phyloP scores from a whole-genome alignment of 148 eudicot genomes.

The Pharnaceum exiguum region DNA sequence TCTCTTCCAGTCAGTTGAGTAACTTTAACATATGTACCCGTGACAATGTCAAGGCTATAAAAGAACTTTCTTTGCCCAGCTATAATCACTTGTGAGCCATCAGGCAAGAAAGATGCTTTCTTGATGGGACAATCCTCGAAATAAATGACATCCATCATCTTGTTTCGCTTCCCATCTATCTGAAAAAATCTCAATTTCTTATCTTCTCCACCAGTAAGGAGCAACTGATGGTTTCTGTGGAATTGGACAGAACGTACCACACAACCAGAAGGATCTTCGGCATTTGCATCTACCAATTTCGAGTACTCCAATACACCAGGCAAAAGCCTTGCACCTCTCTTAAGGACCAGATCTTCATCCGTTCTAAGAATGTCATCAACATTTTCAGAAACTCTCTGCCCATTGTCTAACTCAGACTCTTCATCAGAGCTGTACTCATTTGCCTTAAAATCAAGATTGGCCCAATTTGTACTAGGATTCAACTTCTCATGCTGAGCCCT shows the following conservation, averaged over 20 bases:
- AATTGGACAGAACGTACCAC: conserved; percentile 74
- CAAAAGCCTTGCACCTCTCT: conserved; percentile 48
- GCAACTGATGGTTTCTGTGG: conserved; percentile 86
- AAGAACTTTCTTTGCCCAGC: conserved; percentile 88
- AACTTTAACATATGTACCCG: conserved; percentile 60
- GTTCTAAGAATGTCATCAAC: conserved; percentile 52
- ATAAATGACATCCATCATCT: conserved; percentile 62
- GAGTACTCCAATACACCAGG: conserved; percentile 79
- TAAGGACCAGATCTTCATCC: conserved; percentile 73
- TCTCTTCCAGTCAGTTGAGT: conserved; percentile 87
- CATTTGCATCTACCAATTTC: conserved; percentile 63
- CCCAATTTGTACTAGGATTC: conserved; percentile 88
- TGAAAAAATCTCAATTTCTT: conserved; percentile 73
- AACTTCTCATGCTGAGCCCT: conserved; percentile 81
- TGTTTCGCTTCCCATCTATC: conserved; percentile 83
- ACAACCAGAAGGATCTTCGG: conserved; percentile 53
- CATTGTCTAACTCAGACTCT: conserved; percentile 55
- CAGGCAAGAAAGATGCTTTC: conserved; percentile 78
- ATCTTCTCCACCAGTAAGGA: conserved; percentile 75
- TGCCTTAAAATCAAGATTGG: conserved; percentile 42
- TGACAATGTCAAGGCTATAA: conserved; percentile 71
- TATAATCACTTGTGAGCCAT: conserved; percentile 79
- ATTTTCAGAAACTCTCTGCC: conserved; percentile 27
- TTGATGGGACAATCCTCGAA: conserved; percentile 79
- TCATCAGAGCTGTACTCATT: conserved; percentile 59